Evolutionary conservation across 371 early-diverging fungal species (phyloP).

Genomic region (Actinomucor elegans): DNA sequence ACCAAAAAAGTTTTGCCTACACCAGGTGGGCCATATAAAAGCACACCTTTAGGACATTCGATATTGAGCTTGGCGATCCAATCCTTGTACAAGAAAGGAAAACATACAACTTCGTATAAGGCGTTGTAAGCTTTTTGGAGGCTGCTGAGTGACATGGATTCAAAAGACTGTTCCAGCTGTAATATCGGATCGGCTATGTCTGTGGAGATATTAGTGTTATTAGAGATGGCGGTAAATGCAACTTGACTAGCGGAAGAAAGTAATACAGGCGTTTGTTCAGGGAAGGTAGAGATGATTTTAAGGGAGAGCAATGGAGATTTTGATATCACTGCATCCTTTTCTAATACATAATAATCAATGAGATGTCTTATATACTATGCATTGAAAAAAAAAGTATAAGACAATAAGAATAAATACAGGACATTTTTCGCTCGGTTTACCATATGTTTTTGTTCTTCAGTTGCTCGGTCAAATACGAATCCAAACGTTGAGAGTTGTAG

Average conservation of each 20-base stretch:
- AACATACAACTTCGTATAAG: conserved; percentile 76
- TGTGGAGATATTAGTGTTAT: conserved; percentile 5
- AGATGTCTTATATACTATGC: conserved; percentile 16
- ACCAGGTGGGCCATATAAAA: conserved; percentile 95
- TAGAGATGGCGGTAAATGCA: conserved; percentile 6
- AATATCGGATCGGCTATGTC: conserved; percentile 4
- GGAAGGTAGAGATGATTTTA: conserved; percentile 31
- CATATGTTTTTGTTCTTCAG: conserved; percentile 19
- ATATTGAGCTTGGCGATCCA: conserved; percentile 67
- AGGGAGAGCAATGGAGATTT: not conserved
- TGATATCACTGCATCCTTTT: not conserved
- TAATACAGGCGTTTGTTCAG: conserved; percentile 24
- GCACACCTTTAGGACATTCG: conserved; percentile 85
- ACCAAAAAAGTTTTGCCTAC: conserved; percentile 93
- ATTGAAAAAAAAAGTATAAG: no score
- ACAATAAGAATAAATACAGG: no score
- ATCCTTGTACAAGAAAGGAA: conserved; percentile 72
- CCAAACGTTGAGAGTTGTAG: conserved; percentile 27
- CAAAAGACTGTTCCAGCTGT: conserved; percentile 10
- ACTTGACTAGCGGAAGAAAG: conserved; percentile 13
- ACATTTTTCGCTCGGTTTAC: conserved; percentile 18
- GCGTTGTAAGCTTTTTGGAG: conserved; percentile 55
- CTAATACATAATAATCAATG: conserved; percentile 12
- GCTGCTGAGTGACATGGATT: conserved; percentile 29
- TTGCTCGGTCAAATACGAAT: conserved; percentile 24